Conservation (phyloP, 2,329 filamentous ascomycete genomes). For the Aureobasidium leucospermi region DNA sequence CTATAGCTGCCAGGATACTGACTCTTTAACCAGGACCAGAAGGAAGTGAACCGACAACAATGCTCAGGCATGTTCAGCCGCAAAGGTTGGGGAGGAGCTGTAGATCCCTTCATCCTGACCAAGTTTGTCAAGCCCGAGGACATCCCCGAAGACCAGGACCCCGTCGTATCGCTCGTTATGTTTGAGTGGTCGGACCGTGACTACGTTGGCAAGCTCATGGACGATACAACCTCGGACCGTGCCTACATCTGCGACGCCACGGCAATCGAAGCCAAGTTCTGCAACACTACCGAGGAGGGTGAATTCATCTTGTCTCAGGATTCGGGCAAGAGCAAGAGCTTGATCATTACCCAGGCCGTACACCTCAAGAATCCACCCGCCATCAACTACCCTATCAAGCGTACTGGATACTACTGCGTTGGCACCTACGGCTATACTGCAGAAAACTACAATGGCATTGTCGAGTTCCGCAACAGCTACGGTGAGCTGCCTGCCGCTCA, state of each 20-base stretch:
- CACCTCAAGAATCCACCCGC: conserved; percentile 68
- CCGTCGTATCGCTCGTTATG: conserved; percentile 74
- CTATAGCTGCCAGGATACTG: background rate
- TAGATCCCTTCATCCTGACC: conserved; percentile 82
- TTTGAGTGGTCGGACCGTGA: conserved; percentile 89
- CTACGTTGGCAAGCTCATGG: conserved; percentile 62
- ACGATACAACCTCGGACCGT: conserved; percentile 38
- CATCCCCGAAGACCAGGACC: conserved; percentile 54
- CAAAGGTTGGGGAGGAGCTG: conserved; percentile 76
- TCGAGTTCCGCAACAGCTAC: conserved; percentile 92
- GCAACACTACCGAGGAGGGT: conserved; percentile 70
- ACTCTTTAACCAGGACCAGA: conserved; percentile 53
- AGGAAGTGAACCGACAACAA: conserved; percentile 69
- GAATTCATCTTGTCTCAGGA: conserved; percentile 76
- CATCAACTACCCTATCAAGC: conserved; percentile 76
- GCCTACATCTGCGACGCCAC: conserved; percentile 70
- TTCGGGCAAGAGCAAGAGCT: conserved; percentile 60
- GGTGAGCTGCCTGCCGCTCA: conserved; percentile 92
- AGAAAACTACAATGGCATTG: conserved; percentile 67
- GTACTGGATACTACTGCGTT: conserved; percentile 95
- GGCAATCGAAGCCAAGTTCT: conserved; percentile 61
- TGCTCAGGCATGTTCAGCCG: conserved; percentile 93
- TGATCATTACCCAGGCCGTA: conserved; percentile 73
- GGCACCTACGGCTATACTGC: conserved; percentile 64
- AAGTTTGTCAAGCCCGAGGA: conserved; percentile 62